phyloP scores from a whole-genome alignment of 2,329 filamentous ascomycete genomes.

The Huntiella omanensis region DNA sequence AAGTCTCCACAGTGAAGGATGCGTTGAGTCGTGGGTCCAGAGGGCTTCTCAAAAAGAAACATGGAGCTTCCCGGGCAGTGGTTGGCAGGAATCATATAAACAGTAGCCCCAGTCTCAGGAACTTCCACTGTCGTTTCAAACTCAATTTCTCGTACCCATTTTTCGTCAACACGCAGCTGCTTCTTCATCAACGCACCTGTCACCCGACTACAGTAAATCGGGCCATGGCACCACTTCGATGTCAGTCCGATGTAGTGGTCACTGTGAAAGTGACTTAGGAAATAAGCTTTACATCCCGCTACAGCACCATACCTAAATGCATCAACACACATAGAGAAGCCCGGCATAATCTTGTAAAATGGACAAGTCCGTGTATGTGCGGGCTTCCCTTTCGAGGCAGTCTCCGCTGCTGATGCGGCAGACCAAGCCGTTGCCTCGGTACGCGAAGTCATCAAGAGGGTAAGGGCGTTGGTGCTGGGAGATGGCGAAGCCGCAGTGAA shows the following conservation, averaged over 20 bases:
- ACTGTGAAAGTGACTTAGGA: constrained; percentile 93
- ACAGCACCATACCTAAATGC: constrained; percentile 92
- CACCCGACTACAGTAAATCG: constrained; percentile 88
- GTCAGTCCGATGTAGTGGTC: constrained; percentile 92
- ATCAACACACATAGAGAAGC: constrained; percentile 83
- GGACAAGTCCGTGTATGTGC: constrained; percentile 83
- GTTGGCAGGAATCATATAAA: constrained; percentile 92
- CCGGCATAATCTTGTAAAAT: constrained; percentile 96
- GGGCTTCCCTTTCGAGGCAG: constrained; percentile 61
- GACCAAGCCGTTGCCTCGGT: constrained; percentile 85
- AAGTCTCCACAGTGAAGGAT: constrained; percentile 95
- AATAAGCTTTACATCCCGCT: constrained; percentile 82
- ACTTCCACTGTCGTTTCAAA: constrained; percentile 69
- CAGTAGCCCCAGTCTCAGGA: constrained; percentile 63
- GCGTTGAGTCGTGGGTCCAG: constrained; percentile 45
- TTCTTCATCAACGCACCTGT: constrained; percentile 78
- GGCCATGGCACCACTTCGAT: constrained; percentile 74
- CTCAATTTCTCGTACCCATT: constrained; percentile 69
- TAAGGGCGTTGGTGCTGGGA: constrained; percentile 53
- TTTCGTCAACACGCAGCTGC: constrained; percentile 68
- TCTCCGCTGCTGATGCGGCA: constrained; percentile 61
- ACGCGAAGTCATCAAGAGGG: constrained; percentile 80
- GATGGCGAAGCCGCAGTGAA: constrained; percentile 29
- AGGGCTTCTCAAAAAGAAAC: constrained; percentile 72
- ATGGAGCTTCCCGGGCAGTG: constrained; percentile 91